Evolutionary conservation across 441 rosid species (phyloP).

Genomic region (Omphalea diandra): DNA sequence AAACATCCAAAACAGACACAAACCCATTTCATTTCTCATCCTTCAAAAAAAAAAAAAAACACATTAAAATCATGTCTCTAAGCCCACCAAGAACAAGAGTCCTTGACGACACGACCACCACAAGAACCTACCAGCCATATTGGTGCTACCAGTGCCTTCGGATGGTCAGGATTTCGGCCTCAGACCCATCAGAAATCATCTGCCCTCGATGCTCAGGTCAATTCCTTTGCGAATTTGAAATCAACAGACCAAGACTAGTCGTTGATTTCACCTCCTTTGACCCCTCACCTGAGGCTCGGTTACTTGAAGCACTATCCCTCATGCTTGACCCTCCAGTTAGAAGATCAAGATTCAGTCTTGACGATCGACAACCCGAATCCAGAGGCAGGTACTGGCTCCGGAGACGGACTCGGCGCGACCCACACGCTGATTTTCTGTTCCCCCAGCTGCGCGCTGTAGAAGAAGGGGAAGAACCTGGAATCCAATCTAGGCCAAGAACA

Average conservation of each 20-base stretch:
- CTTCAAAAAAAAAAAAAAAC: neutral
- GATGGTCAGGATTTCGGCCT: constrained; percentile 45
- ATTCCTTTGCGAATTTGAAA: constrained; percentile 51
- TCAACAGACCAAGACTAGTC: constrained; percentile 42
- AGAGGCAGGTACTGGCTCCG: constrained; percentile 32
- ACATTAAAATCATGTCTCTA: constrained; percentile 44
- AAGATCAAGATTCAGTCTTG: constrained; percentile 14
- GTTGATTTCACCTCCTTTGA: constrained; percentile 61
- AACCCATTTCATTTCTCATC: neutral
- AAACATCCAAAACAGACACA: constrained; percentile 13
- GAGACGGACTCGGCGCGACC: constrained; percentile 22
- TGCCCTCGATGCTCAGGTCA: constrained; percentile 66
- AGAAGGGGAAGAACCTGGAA: constrained; percentile 36
- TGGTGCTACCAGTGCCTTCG: constrained; percentile 86
- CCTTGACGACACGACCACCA: constrained; percentile 4
- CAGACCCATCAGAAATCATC: constrained; percentile 38
- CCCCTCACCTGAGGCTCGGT: constrained; percentile 71
- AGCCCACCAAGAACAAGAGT: constrained; percentile 42
- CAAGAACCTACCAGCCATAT: constrained; percentile 42
- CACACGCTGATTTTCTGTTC: constrained; percentile 23
- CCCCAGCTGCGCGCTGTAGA: no score
- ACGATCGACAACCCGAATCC: constrained; percentile 29
- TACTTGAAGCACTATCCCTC: constrained; percentile 72
- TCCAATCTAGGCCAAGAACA: constrained; percentile 41
- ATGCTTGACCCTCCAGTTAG: constrained; percentile 57